These are phyloP conservation scores for Adiantum capillusveneris DNA, from an alignment of 75 land plant genomes.

Conservation along the genomic window DNA sequence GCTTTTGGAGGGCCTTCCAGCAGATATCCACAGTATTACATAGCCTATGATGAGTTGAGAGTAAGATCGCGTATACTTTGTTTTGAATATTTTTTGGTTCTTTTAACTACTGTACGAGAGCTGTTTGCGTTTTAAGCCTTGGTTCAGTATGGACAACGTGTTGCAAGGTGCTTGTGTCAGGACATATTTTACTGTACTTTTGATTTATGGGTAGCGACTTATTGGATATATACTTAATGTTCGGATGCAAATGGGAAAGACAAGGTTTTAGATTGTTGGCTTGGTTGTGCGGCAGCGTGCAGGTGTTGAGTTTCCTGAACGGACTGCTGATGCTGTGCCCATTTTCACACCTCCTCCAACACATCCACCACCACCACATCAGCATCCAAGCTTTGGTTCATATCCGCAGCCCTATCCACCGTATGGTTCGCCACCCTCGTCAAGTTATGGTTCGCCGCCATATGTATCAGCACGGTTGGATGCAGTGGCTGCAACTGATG, in stretches of 20 bases:
- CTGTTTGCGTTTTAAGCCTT: no score
- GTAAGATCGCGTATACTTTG: conserved; percentile 26
- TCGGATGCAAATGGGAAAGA: not conserved
- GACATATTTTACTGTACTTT: no score
- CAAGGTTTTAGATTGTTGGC: not conserved
- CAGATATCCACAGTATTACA: conserved; percentile 83
- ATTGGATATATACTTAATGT: no score
- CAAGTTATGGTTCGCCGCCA: not conserved
- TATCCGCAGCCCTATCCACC: not conserved
- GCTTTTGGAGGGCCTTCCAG: conserved; percentile 96
- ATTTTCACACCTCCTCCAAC: conserved; percentile 89
- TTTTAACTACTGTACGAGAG: no score
- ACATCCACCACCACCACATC: conserved; percentile 19
- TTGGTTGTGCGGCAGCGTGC: conserved; percentile 38
- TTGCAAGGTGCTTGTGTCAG: no score
- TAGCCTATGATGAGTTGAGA: conserved; percentile 75
- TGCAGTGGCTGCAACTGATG: not conserved
- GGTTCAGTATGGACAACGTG: no score
- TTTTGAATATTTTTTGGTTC: no score
- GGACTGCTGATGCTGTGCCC: conserved; percentile 51
- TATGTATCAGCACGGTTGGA: not conserved
- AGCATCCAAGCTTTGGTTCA: not conserved
- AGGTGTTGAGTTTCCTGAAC: conserved; percentile 80
- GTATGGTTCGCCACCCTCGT: no score
- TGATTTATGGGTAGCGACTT: no score